These are phyloP conservation scores for Candida maris DNA, from an alignment of 805 yeast genomes.

Conservation along the genomic window DNA sequence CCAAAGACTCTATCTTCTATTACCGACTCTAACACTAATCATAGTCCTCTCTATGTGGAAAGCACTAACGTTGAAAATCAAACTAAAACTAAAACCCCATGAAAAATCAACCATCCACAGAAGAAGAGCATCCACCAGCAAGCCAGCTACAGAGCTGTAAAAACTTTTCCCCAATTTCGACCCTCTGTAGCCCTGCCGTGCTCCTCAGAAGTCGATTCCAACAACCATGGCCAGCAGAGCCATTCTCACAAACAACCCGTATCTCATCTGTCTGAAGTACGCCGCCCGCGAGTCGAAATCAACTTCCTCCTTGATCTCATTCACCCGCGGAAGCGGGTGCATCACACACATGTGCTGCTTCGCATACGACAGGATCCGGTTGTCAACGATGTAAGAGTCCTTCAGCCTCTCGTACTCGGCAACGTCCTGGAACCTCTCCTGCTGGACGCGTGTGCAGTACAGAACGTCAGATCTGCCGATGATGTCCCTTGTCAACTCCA, in stretches of 20 bases:
- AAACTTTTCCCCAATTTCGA: no score
- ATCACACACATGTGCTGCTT: conserved; percentile 97
- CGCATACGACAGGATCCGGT: conserved; percentile 84
- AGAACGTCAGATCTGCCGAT: conserved; percentile 89
- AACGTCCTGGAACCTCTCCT: conserved; percentile 82
- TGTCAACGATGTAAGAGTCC: conserved; percentile 89
- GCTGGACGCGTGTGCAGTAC: conserved; percentile 97
- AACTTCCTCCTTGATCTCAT: conserved; percentile 95
- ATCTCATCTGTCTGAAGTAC: conserved; percentile 98
- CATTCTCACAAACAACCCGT: conserved; percentile 98
- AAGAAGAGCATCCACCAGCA: no score
- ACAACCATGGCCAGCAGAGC: conserved; percentile 97
- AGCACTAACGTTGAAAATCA: no score
- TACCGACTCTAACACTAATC: no score
- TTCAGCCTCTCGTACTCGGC: conserved; percentile 82
- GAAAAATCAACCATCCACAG: no score
- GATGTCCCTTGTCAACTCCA: conserved; percentile 76
- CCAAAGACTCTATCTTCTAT: no score
- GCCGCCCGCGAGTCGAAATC: conserved; percentile 99
- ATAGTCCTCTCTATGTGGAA: no score
- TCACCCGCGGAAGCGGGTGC: conserved; percentile 98
- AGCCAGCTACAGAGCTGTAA: no score
- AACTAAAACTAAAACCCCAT: no score
- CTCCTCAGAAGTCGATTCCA: conserved; percentile 76
- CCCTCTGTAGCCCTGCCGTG: no score